These are phyloP conservation scores for Colletotrichum sp. DNA, from an alignment of 2,329 filamentous ascomycete genomes.

Conservation along the genomic window DNA sequence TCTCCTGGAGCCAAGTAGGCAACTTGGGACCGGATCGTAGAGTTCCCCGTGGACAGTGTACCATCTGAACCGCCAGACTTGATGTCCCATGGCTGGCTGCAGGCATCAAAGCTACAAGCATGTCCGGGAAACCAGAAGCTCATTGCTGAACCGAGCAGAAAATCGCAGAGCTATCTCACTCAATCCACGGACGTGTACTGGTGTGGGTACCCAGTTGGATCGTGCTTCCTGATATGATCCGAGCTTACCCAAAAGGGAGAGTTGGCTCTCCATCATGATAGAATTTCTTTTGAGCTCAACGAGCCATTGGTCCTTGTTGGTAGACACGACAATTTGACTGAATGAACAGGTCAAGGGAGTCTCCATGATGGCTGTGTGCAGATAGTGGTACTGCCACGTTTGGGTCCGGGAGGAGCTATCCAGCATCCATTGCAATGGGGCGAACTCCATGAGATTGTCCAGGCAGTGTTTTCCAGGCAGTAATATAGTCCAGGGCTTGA, in stretches of 20 bases:
- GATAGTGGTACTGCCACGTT: slow-evolving; percentile 6
- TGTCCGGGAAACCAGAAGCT: neutral
- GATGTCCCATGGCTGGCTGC: slow-evolving; percentile 19
- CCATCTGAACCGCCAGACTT: slow-evolving; percentile 14
- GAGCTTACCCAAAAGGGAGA: slow-evolving; percentile 9
- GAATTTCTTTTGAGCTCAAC: neutral
- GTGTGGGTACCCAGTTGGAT: neutral
- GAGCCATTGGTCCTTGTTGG: neutral
- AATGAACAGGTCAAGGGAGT: neutral
- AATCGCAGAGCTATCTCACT: neutral
- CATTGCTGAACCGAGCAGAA: neutral
- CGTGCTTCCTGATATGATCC: neutral
- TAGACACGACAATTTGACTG: neutral
- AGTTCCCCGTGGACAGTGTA: neutral
- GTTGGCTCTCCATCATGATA: neutral
- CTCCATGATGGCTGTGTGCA: neutral
- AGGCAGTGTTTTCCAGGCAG: neutral
- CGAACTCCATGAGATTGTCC: neutral
- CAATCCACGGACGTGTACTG: neutral
- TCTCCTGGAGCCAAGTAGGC: neutral
- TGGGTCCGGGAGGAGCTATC: neutral
- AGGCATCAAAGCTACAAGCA: neutral
- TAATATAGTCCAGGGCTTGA: neutral
- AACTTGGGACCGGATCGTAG: neutral
- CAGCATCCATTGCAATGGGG: neutral